Evolutionary conservation across 345 rosid species (phyloP).

Genomic region (Eucalyptus tenuipes): DNA sequence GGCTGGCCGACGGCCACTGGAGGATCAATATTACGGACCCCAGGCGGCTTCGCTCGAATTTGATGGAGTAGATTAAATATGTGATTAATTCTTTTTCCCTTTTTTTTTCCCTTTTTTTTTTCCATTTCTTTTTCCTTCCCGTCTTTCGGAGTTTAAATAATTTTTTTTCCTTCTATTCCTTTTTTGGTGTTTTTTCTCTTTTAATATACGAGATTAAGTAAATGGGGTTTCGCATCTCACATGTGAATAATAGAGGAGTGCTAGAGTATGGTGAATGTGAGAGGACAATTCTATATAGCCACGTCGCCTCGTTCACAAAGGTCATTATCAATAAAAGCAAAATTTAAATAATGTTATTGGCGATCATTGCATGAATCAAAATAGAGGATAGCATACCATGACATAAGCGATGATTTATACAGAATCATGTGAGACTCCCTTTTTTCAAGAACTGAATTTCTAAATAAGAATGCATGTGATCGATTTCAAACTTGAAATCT

Average conservation of each 20-base stretch:
- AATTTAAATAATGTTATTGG: neutral
- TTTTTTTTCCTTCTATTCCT: neutral
- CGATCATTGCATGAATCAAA: neutral
- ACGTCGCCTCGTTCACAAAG: neutral
- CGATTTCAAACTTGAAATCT: neutral
- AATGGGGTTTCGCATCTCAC: neutral
- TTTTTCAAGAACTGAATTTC: neutral
- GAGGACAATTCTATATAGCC: neutral
- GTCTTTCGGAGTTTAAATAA: neutral
- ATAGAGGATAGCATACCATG: neutral
- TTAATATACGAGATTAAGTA: neutral
- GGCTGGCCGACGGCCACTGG: slow-evolving; percentile 57
- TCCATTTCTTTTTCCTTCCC: neutral
- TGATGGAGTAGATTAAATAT: neutral
- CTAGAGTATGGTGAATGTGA: neutral
- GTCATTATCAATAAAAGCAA: neutral
- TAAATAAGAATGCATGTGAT: neutral
- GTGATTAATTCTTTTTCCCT: neutral
- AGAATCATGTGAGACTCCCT: neutral
- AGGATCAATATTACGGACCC: slow-evolving; percentile 65
- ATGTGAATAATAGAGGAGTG: neutral
- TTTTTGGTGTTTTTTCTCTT: neutral
- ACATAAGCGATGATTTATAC: neutral
- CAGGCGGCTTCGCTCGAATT: slow-evolving; percentile 22
- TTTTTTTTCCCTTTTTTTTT: neutral